Percentiles rank a stretch among this genome's conserved stretches.
Evolutionary conservation across 306 rosid genomes (phyloP).

Genomic region (Potentilla sterilis): DNA sequence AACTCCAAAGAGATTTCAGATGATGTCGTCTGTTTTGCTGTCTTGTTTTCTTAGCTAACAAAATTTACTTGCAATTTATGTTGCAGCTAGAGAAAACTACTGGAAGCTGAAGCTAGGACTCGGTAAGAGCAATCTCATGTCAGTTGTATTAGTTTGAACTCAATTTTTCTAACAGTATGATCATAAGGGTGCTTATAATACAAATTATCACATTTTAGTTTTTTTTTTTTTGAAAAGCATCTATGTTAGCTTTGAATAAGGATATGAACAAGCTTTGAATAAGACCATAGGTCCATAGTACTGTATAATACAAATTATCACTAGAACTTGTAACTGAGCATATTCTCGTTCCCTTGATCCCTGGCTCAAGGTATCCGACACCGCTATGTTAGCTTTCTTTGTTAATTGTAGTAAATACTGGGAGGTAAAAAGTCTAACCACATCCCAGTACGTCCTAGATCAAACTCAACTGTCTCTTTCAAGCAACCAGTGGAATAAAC

Average conservation of each 20-base stretch:
- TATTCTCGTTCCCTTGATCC: not conserved
- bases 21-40: not conserved
- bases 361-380: not conserved
- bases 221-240: no score
- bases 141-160: not conserved
- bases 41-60: constrained; percentile 16
- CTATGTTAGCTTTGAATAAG: not conserved
- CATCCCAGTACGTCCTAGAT: not conserved
- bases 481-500: not conserved
- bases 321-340: not conserved
- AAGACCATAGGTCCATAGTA: not conserved
- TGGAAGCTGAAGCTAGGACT: constrained; percentile 23
- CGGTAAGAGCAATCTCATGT: constrained; percentile 33
- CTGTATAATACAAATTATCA: not conserved
- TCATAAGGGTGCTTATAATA: not conserved
- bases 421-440: not conserved
- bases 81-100: constrained; percentile 20
- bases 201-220: no score
- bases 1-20: not conserved
- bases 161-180: not conserved
- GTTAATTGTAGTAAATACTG: not conserved
- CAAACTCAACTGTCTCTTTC: not conserved
- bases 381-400: not conserved
- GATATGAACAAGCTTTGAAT: not conserved
- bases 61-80: not conserved